phyloP scores from a whole-genome alignment of 108 stramenopile species.

The Bacterosira constricta region DNA sequence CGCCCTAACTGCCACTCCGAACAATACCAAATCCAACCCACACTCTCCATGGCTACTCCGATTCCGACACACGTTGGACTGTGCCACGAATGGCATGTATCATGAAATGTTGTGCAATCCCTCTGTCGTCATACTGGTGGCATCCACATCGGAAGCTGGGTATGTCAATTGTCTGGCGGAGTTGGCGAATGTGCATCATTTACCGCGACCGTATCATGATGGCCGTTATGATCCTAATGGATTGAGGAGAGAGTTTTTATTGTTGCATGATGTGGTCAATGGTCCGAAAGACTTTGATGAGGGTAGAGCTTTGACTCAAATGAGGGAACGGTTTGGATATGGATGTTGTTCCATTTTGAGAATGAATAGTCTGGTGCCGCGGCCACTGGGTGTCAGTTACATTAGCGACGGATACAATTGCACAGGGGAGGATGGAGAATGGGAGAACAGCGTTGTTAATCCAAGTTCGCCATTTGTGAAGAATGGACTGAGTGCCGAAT shows the following conservation, averaged over 20 bases:
- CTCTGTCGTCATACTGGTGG: conserved; percentile 34
- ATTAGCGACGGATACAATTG: conserved; percentile 52
- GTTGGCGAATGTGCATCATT: conserved; percentile 55
- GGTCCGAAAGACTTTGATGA: conserved; percentile 68
- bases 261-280: conserved; percentile 74
- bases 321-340: conserved; percentile 69
- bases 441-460: conserved; percentile 54
- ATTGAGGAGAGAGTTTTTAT: conserved; percentile 70
- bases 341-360: conserved; percentile 64
- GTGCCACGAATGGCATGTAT: conserved; percentile 54
- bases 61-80: conserved; percentile 75
- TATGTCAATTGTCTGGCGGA: conserved; percentile 42
- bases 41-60: conserved; percentile 74
- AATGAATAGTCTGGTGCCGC: conserved; percentile 59
- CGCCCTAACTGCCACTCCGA: conserved; percentile 61
- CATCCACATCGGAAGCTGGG: conserved; percentile 30
- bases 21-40: too few relatives aligned
- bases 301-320: conserved; percentile 19
- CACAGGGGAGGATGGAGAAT: conserved; percentile 54
- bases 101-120: conserved; percentile 51
- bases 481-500: conserved; percentile 12
- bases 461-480: conserved; percentile 36
- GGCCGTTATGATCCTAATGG: conserved; percentile 68
- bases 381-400: conserved; percentile 41
- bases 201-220: conserved; percentile 69